phyloP scores from a whole-genome alignment of 345 rosid genomes.

The Citrus trifoliata region DNA sequence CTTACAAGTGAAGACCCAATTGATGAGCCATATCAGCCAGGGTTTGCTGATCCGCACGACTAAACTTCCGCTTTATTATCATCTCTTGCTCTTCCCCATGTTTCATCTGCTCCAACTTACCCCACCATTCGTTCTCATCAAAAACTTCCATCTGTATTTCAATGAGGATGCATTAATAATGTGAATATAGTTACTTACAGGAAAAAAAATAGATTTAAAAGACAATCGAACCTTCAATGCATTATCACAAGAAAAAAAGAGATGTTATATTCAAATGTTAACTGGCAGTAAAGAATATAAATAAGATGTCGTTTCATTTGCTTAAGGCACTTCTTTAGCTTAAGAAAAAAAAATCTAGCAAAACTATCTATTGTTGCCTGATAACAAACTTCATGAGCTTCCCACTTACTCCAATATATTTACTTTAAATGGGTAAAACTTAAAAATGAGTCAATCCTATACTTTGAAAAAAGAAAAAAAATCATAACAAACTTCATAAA shows the following conservation, averaged over 20 bases:
- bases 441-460: not conserved
- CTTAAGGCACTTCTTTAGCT: not conserved
- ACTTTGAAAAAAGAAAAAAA: not conserved
- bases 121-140: conserved; percentile 86
- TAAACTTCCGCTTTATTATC: conserved; percentile 65
- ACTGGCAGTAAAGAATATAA: not conserved
- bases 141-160: conserved; percentile 66
- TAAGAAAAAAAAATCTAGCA: not conserved
- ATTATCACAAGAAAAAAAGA: not conserved
- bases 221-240: not conserved
- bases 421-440: not conserved
- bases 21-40: conserved; percentile 71
- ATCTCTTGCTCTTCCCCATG: conserved; percentile 67
- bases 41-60: conserved; percentile 66
- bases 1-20: conserved; percentile 88
- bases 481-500: too few species aligned
- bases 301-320: not conserved
- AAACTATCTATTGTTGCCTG: not conserved
- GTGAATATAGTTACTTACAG: not conserved
- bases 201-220: not conserved
- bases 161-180: not conserved
- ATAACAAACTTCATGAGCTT: not conserved
- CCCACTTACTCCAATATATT: not conserved
- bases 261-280: not conserved
- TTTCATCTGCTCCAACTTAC: conserved; percentile 72